Evolutionary conservation across 2,329 filamentous ascomycete species (phyloP).

Genomic region (Davidsoniella eucalypti): DNA sequence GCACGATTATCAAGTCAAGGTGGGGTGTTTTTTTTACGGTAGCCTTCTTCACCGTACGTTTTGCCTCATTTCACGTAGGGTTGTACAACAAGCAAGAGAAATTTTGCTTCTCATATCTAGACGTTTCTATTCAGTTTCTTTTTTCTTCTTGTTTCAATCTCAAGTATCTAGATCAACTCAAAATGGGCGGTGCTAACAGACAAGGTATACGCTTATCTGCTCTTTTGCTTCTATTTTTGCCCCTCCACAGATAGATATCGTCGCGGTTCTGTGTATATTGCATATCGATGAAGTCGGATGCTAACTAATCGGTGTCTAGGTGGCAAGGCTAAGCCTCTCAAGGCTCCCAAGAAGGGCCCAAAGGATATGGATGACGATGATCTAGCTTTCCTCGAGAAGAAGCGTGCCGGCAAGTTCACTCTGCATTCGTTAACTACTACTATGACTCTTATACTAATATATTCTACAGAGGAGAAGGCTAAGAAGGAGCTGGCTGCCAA

Average conservation of each 20-base stretch:
- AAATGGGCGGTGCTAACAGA: constrained; percentile 51
- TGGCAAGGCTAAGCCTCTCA: constrained; percentile 72
- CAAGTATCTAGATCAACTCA: constrained; percentile 16
- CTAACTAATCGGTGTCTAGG: constrained; percentile 29
- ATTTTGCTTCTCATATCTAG: neutral
- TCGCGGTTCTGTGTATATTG: neutral
- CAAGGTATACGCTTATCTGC: constrained; percentile 34
- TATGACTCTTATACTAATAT: neutral
- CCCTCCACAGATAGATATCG: neutral
- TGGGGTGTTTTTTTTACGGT: no score
- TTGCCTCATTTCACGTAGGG: neutral
- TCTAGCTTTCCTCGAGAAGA: constrained; percentile 65
- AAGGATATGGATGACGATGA: constrained; percentile 82
- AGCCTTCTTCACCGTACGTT: no score
- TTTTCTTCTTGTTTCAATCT: neutral
- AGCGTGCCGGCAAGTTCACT: constrained; percentile 50
- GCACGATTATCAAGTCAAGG: no score
- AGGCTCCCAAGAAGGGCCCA: constrained; percentile 71
- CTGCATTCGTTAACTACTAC: neutral
- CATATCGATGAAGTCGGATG: neutral
- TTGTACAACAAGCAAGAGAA: constrained; percentile 1
- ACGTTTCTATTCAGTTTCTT: constrained; percentile 5
- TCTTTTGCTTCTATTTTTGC: neutral
- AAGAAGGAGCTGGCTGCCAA: constrained; percentile 71
- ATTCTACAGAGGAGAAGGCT: constrained; percentile 54